Evolutionary conservation across 2,329 filamentous ascomycete genomes (phyloP), one percentile per base, ranked within the genome.

Genomic region (Ophiostoma novo-ulmi): DNA sequence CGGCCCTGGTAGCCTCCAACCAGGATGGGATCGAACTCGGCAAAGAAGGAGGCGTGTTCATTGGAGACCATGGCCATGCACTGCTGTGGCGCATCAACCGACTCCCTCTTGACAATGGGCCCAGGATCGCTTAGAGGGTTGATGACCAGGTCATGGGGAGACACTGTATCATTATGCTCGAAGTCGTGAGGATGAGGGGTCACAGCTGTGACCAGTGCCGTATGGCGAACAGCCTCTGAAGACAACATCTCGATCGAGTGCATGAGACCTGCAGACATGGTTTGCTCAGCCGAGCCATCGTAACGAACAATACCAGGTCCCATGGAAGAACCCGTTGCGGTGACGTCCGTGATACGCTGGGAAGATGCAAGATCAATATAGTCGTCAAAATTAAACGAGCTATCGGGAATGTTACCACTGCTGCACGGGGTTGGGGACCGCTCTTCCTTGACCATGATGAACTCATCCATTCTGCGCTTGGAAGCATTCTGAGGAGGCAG

Each of bases 131-230:
- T 7, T 1, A 41, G 22, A 17, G 68, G 58, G 4, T 38, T 31
- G 26, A 69, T 64, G 22, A 36, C 22, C 20, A 70, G 41, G 63
- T 70, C 69, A 10, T 17, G 22, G 20, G 69, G 69, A 22, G 69
- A 70, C 20, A 70, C 69, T 5, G 69, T 70, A 44, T 63, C 69
- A n/a, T 58, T 61, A n/a, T 70, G 41, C 22, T 31, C 35, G 3
- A 36, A 5, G 17, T 35, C 20, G 5, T 31, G 35, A 4, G 8
- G 35, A 13, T 5, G 52, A 11, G 48, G 48, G 8, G 36, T 35
- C 58, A 36, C 36, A 36, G 48, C 26, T 11, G 48, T 61, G 20
- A 35, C n/a, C 8, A 36, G 20, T 5, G 26, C 13, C 20, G 48
- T 69, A 13, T 31, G 38, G 48, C 11, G 58, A 31, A 13, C 58